These are phyloP conservation scores for Claviceps quebecensis DNA, from an alignment of 2,329 filamentous ascomycete genomes.

Conservation along the genomic window DNA sequence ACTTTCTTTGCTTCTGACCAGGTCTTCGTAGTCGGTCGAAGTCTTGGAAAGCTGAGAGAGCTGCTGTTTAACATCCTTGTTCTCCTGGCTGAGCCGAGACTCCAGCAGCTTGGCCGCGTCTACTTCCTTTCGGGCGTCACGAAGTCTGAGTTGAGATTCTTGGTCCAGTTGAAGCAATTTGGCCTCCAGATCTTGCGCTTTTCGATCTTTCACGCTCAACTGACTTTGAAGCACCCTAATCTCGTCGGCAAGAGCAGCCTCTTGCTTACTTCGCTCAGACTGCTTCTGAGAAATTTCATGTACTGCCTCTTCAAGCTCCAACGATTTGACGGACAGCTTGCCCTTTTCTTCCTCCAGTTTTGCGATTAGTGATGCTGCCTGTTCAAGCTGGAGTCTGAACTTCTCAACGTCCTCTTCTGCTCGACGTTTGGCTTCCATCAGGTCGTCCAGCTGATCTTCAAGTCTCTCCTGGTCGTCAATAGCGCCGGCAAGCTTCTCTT, in stretches of 20 bases:
- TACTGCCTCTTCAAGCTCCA: slow-evolving; percentile 57
- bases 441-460: slow-evolving; percentile 81
- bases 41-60: slow-evolving; percentile 78
- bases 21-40: slow-evolving; percentile 87
- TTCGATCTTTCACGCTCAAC: slow-evolving; percentile 74
- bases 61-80: slow-evolving; percentile 69
- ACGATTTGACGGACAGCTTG: slow-evolving; percentile 51
- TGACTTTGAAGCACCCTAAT: slow-evolving; percentile 88
- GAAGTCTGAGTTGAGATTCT: slow-evolving; percentile 75
- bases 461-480: slow-evolving; percentile 88
- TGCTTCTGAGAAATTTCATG: slow-evolving; percentile 56
- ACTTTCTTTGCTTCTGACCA: slow-evolving; percentile 86
- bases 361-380: slow-evolving; percentile 76
- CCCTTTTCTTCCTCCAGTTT: slow-evolving; percentile 79
- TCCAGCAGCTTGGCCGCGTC: slow-evolving; percentile 60
- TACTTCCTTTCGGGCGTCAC: slow-evolving; percentile 65
- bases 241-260: slow-evolving; percentile 66
- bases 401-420: slow-evolving; percentile 74
- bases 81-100: slow-evolving; percentile 64
- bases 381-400: slow-evolving; percentile 71
- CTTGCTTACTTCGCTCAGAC: slow-evolving; percentile 59
- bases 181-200: slow-evolving; percentile 71
- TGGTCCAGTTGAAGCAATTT: slow-evolving; percentile 78
- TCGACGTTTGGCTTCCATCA: slow-evolving; percentile 78
- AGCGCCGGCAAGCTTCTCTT: slow-evolving; percentile 82